Evolutionary conservation across 1,139 yeast species (phyloP), one percentile per base, ranked within the genome.

Genomic region (Geotrichum aggregatum): DNA sequence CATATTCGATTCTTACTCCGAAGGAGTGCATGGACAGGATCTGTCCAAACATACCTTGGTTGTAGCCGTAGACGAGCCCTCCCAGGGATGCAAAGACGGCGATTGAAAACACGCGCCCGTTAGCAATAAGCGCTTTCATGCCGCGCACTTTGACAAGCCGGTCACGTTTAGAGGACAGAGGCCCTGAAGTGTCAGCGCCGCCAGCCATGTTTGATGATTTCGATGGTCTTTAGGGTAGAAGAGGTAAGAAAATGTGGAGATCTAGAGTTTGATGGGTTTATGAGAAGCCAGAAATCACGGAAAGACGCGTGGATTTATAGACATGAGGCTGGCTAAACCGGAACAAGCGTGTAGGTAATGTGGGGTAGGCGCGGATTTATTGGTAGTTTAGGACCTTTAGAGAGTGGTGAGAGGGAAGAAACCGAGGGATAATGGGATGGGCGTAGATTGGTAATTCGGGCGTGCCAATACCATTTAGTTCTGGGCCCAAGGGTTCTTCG

Each of bases 21-120:
- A 78, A 78, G 56, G 74, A 76, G 13, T 71, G 65, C 83, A 79
- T 78, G 56, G 76, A 80, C 72, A 79, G 63, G 56, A 79, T 74
- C 68, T 82, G 82, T 40, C 79, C 73, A 57, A 79, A 77, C 59
- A 79, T 76, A 61, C 83, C 83, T 19, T 82, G 78, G 46, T 66
- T 66, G 52, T 65, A 65, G 35, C 70, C 70, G 55, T 64, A 66
- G 56, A 66, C 60, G 30, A 65, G 53, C 45, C 68, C 68, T 34
- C 70, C 70, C 14, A 66, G 58, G 21, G 68, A 59, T 4, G 70
- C 70, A 50, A 66, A 63, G 19, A 65, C 56, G 26, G 67, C 67
- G 44, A 59, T 53, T 16, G 56, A 39, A 30, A 61, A 57, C 16
- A 63, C 64, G 44, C 52, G 57, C 43, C 59, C 54, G 49, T 61